These are phyloP conservation scores for Neofusicoccum umdonicola DNA, from an alignment of 2,329 filamentous ascomycete genomes.

Conservation along the genomic window DNA sequence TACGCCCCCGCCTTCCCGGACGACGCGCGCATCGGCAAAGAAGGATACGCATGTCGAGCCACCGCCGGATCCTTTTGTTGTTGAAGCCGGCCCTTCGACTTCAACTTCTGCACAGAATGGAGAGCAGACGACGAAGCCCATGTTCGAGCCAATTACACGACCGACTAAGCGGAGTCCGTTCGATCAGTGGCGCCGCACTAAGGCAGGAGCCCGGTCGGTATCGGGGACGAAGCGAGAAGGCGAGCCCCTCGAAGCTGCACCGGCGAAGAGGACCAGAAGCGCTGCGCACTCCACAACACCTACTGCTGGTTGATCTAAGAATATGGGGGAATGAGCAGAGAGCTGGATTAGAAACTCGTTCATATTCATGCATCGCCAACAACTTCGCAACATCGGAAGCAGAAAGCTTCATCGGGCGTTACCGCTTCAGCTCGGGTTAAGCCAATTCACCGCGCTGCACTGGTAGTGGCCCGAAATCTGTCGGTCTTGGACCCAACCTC, in stretches of 20 bases:
- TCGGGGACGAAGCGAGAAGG: constrained; percentile 31
- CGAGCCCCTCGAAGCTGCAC: constrained; percentile 28
- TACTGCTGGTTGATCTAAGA: background rate
- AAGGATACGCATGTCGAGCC: constrained; percentile 36
- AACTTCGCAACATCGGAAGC: too few species aligned
- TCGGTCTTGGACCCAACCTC: too few species aligned
- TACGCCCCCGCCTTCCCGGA: constrained; percentile 56
- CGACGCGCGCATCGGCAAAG: constrained; percentile 58
- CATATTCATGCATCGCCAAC: background rate
- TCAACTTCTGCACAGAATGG: background rate
- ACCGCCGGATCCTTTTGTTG: background rate
- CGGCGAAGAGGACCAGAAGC: constrained; percentile 34
- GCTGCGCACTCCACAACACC: constrained; percentile 29
- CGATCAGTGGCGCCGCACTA: constrained; percentile 66
- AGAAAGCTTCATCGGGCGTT: too few species aligned
- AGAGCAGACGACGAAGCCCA: constrained; percentile 5
- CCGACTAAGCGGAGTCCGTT: constrained; percentile 56
- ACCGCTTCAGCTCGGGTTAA: too few species aligned
- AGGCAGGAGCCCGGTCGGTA: constrained; percentile 34
- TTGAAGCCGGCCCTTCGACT: constrained; percentile 22
- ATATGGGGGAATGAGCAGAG: background rate
- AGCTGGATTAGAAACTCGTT: background rate
- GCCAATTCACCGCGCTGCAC: too few species aligned
- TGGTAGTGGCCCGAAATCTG: too few species aligned
- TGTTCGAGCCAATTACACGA: constrained; percentile 15